Evolutionary conservation across 257 asterid genomes (phyloP).

Genomic region (Plectranthus barbatus): DNA sequence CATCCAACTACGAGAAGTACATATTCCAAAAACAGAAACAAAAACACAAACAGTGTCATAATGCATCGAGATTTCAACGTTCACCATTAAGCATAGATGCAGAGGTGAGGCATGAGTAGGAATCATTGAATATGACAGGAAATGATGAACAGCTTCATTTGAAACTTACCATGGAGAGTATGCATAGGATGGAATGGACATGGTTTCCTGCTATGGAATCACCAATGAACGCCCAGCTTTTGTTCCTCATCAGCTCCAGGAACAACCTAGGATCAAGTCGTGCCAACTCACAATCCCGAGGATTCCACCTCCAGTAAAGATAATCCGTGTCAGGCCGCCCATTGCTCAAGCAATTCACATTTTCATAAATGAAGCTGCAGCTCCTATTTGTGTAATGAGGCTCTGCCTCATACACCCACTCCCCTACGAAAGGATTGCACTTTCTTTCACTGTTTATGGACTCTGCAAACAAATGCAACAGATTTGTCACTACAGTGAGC

Average conservation of each 20-base stretch:
- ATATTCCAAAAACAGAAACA: too few relatives aligned
- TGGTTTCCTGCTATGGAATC: constrained; percentile 85
- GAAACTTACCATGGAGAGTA: constrained; percentile 52
- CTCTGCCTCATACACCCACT: constrained; percentile 58
- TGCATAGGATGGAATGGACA: constrained; percentile 63
- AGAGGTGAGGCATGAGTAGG: not conserved
- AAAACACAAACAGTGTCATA: too few relatives aligned
- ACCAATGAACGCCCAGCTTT: constrained; percentile 65
- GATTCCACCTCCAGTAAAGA: constrained; percentile 84
- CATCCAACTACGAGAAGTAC: too few relatives aligned
- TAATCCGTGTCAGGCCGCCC: constrained; percentile 65
- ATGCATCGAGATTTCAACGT: too few relatives aligned
- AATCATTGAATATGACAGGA: not conserved
- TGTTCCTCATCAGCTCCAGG: constrained; percentile 59
- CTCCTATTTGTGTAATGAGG: constrained; percentile 61
- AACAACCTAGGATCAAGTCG: constrained; percentile 40
- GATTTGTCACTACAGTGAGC: not conserved
- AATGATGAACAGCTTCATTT: not conserved
- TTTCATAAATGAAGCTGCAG: constrained; percentile 58
- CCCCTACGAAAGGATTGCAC: constrained; percentile 60
- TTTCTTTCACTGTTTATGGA: constrained; percentile 20
- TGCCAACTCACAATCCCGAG: constrained; percentile 51
- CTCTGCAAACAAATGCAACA: constrained; percentile 10
- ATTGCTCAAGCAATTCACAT: constrained; percentile 64
- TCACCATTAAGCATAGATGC: not conserved